Evolutionary conservation across 2,329 filamentous ascomycete genomes (phyloP).

Genomic region (Xylaria sp.): DNA sequence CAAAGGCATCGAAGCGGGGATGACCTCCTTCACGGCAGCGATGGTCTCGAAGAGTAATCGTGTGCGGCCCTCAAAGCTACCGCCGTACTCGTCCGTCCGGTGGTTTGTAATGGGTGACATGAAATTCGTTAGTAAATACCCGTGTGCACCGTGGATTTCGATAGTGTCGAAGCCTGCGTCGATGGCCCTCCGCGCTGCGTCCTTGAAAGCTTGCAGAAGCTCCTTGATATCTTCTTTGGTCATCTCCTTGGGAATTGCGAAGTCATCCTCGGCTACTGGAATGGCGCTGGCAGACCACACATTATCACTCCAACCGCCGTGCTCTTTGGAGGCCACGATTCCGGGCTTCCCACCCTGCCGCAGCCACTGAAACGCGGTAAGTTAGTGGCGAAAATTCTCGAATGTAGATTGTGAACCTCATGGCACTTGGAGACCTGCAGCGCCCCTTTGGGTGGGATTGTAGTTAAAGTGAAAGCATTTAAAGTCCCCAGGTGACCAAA

Average conservation of each 20-base stretch:
- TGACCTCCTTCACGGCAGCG: constrained; percentile 63
- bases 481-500: not conserved
- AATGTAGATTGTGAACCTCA: too few species aligned
- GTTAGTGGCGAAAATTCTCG: not conserved
- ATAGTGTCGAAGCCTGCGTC: constrained; percentile 66
- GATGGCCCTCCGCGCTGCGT: constrained; percentile 46
- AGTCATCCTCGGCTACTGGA: constrained; percentile 58
- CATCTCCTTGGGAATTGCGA: constrained; percentile 64
- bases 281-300: constrained; percentile 62
- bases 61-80: constrained; percentile 73
- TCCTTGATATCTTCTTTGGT: constrained; percentile 48
- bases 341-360: constrained; percentile 52
- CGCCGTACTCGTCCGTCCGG: constrained; percentile 71
- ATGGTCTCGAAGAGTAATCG: constrained; percentile 72
- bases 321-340: constrained; percentile 38
- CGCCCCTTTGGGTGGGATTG: too few species aligned
- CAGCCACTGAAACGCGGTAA: constrained; percentile 59
- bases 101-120: constrained; percentile 71
- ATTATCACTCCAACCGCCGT: constrained; percentile 47
- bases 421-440: too few species aligned
- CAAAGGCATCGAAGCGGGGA: constrained; percentile 69
- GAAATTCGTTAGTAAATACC: constrained; percentile 76
- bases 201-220: constrained; percentile 43
- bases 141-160: constrained; percentile 79
- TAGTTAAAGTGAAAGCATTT: not conserved